A percentile compares a stretch with the other conserved stretches of the same genome.
These are phyloP conservation scores for Cryptococcus sp. DNA, from an alignment of 1,284 basidiomycete genomes.

Conservation along the genomic window DNA sequence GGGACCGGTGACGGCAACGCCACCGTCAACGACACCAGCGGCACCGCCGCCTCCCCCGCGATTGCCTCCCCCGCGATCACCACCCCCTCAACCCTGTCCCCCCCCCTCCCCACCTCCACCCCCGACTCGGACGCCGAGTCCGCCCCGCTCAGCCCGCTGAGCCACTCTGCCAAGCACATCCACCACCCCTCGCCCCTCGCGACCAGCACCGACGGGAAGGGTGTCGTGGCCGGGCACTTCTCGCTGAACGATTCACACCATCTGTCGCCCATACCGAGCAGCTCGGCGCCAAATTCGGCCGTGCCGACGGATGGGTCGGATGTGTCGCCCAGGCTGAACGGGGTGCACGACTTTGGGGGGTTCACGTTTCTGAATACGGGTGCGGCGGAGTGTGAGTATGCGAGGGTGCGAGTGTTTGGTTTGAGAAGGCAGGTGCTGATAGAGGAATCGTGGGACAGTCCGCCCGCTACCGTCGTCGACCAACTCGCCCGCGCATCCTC, in stretches of 20 bases:
- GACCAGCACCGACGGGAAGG: not conserved
- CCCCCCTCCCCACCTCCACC: conserved; percentile 19
- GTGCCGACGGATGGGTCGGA: not conserved
- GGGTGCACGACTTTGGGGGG: conserved; percentile 24
- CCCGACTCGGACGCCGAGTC: conserved; percentile 28
- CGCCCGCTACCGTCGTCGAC: conserved; percentile 36
- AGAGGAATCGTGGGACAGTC: conserved; percentile 15
- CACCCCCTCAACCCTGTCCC: conserved; percentile 16
- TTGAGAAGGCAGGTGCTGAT: too few relatives aligned
- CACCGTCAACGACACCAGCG: not conserved
- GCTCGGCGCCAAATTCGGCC: not conserved
- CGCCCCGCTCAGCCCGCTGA: conserved; percentile 8
- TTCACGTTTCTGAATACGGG: conserved; percentile 35
- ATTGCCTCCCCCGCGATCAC: conserved; percentile 4
- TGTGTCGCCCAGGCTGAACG: conserved; percentile 3
- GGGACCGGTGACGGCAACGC: not conserved
- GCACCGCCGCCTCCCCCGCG: conserved; percentile 2
- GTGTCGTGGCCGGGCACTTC: conserved; percentile 2
- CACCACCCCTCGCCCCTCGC: conserved; percentile 13
- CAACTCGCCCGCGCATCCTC: conserved; percentile 21
- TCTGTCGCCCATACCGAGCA: not conserved
- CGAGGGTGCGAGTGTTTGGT: too few relatives aligned
- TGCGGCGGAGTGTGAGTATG: too few relatives aligned
- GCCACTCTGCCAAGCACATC: conserved; percentile 6
- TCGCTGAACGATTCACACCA: conserved; percentile 7